phyloP scores from a whole-genome alignment of 495 filamentous ascomycete genomes.

The Zalerion maritima region DNA sequence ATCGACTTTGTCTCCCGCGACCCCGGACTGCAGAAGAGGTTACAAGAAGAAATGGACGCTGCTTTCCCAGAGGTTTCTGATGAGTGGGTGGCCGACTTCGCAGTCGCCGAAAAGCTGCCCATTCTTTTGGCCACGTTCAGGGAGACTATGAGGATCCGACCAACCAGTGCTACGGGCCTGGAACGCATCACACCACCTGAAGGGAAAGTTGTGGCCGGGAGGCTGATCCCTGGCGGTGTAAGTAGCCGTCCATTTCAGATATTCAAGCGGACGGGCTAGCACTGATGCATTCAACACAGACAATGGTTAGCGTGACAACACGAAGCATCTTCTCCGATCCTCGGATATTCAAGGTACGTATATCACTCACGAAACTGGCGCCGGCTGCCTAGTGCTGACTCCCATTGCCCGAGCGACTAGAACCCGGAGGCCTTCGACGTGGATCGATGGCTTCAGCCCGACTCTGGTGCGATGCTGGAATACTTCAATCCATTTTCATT shows the following conservation, averaged over 20 bases:
- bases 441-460: constrained; percentile 5
- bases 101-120: constrained; percentile 1
- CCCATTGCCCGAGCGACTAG: neutral
- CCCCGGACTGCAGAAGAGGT: neutral
- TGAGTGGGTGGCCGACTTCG: constrained; percentile 2
- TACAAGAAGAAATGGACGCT: too few species aligned
- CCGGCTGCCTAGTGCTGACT: too few species aligned
- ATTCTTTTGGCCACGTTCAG: constrained; percentile 4
- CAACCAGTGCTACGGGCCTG: constrained; percentile 6
- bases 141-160: constrained; percentile 5
- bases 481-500: constrained; percentile 3
- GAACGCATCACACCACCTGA: constrained; percentile 5
- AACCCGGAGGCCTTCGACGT: constrained; percentile 3
- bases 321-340: constrained; percentile 1
- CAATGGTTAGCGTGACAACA: constrained; percentile 4
- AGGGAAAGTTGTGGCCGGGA: constrained; percentile 3
- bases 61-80: constrained; percentile 1
- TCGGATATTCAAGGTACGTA: constrained; percentile 1
- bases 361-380: too few species aligned
- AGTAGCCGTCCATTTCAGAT: neutral
- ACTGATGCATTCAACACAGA: too few species aligned
- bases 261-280: too few species aligned
- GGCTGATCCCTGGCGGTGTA: constrained; percentile 1
- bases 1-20: constrained; percentile 6
- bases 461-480: constrained; percentile 1